Percentiles rank a stretch among this genome's conserved stretches.
phyloP scores from a whole-genome alignment of 2,329 filamentous ascomycete genomes.

The Colletotrichum scovillei region DNA sequence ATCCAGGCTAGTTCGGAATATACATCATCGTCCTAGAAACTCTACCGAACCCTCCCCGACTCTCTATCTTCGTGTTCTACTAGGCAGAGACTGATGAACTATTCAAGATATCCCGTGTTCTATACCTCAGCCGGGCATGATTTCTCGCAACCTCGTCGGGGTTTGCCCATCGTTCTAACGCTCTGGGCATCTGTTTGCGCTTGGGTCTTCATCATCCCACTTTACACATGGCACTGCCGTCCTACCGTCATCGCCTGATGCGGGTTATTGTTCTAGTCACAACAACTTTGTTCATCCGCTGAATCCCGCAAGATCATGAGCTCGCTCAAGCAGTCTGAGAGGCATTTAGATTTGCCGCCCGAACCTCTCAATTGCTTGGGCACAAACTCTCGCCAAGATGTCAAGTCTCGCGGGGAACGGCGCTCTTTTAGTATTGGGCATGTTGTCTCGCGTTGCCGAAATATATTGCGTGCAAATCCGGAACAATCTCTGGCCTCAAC shows the following conservation, averaged over 20 bases:
- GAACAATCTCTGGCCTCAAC: neutral
- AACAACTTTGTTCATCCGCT: too few relatives aligned
- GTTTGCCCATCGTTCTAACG: neutral
- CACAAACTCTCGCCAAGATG: neutral
- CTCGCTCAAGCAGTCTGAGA: neutral
- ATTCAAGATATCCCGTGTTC: neutral
- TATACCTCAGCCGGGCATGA: neutral
- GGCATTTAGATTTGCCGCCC: neutral
- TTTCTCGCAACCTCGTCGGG: neutral
- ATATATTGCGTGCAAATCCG: neutral
- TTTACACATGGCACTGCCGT: neutral
- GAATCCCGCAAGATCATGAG: neutral
- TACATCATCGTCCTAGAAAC: neutral
- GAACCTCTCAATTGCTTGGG: neutral
- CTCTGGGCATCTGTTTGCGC: neutral
- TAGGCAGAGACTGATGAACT: too few relatives aligned
- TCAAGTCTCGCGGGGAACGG: neutral
- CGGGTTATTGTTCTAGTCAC: neutral
- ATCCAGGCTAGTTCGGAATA: neutral
- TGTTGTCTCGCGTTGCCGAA: neutral
- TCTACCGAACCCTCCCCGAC: neutral
- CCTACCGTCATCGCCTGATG: neutral
- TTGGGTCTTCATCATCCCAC: neutral
- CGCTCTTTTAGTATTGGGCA: too few relatives aligned
- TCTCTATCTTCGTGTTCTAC: too few relatives aligned